Conservation (phyloP, 176 grass and related monocot genomes). For the Microstegium vimineum region DNA sequence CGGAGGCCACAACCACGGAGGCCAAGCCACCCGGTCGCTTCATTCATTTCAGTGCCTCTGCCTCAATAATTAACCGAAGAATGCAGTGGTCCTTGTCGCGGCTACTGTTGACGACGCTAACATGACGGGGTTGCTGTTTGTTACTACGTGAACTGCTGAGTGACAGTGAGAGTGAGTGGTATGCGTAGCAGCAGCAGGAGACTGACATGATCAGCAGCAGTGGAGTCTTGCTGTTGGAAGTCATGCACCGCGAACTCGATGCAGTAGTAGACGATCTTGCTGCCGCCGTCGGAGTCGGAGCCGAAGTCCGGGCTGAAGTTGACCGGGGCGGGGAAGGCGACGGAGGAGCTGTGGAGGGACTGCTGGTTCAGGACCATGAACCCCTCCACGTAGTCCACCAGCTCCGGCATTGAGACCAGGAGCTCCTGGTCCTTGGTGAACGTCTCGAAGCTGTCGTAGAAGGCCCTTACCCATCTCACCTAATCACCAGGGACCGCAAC, state of each 20-base stretch:
- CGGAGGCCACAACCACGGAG: background rate
- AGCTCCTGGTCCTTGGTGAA: slow-evolving; percentile 75
- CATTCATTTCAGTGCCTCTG: background rate
- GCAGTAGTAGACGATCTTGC: slow-evolving; percentile 59
- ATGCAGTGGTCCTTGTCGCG: slow-evolving; percentile 10
- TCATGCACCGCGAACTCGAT: slow-evolving; percentile 70
- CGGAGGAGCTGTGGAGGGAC: slow-evolving; percentile 48
- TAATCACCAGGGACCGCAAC: slow-evolving; percentile 28
- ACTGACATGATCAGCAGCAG: slow-evolving; percentile 52
- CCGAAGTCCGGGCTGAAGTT: slow-evolving; percentile 47
- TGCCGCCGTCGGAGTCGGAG: background rate
- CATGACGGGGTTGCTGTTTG: background rate
- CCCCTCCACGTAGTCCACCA: slow-evolving; percentile 82
- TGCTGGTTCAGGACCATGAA: slow-evolving; percentile 71
- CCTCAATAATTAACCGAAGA: background rate
- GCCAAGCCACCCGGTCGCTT: background rate
- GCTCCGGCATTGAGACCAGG: slow-evolving; percentile 55
- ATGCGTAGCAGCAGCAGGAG: background rate
- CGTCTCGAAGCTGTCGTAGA: slow-evolving; percentile 68
- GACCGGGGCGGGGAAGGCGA: slow-evolving; percentile 56
- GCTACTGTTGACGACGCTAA: slow-evolving; percentile 26
- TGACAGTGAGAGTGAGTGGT: background rate
- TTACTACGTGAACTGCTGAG: background rate
- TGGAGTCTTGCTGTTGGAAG: slow-evolving; percentile 32
- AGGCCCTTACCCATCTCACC: slow-evolving; percentile 89